These are phyloP conservation scores for Rosa rugosa DNA, from an alignment of 306 rosid species.

Conservation along the genomic window DNA sequence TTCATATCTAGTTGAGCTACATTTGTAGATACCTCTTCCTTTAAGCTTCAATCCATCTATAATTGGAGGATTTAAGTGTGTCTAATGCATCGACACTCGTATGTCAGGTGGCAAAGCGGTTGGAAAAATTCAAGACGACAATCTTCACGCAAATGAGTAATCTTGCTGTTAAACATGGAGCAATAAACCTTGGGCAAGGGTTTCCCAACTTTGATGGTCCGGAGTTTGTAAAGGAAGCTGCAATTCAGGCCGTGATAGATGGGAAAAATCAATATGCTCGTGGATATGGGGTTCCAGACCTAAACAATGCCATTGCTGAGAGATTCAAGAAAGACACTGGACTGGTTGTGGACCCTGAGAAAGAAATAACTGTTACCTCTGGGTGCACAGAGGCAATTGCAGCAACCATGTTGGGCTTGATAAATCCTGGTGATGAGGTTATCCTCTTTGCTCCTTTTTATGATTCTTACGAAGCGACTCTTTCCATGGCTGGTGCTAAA, in stretches of 20 bases:
- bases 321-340: slow-evolving; percentile 79
- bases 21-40: not conserved
- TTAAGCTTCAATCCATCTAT: not conserved
- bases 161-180: slow-evolving; percentile 80
- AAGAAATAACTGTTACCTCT: slow-evolving; percentile 75
- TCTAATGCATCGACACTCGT: slow-evolving; percentile 24
- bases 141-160: slow-evolving; percentile 90
- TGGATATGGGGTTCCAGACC: slow-evolving; percentile 75
- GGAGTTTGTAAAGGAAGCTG: slow-evolving; percentile 92
- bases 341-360: slow-evolving; percentile 74
- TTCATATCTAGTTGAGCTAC: not conserved
- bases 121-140: slow-evolving; percentile 88
- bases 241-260: slow-evolving; percentile 75
- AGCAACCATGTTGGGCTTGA: slow-evolving; percentile 75
- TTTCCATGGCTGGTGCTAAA: slow-evolving; percentile 94
- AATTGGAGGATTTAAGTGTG: not conserved
- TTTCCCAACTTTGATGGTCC: slow-evolving; percentile 97
- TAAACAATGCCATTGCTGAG: slow-evolving; percentile 75
- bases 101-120: slow-evolving; percentile 78
- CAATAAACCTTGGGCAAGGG: slow-evolving; percentile 93
- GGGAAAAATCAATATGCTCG: slow-evolving; percentile 93
- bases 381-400: slow-evolving; percentile 98
- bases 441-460: slow-evolving; percentile 83
- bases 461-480: slow-evolving; percentile 85
- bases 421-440: slow-evolving; percentile 94